Base-by-base conservation (phyloP, 345 rosid genomes). In the Gossypium ekmanianum region DNA sequence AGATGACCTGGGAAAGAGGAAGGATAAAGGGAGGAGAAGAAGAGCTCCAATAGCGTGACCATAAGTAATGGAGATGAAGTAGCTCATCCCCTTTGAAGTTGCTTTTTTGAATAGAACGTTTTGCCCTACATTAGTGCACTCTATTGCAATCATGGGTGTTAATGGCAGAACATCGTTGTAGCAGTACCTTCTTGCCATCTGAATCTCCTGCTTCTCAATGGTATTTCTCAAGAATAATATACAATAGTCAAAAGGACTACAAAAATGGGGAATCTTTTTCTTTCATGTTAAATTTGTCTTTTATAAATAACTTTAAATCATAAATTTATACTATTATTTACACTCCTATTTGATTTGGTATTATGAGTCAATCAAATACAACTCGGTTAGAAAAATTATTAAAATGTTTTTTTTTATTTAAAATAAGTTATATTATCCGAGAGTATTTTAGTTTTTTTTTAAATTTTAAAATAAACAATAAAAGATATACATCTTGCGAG, bases 31-130 rank as follows among this genome's bases (percentile, higher is more conserved):
- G 50, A 83, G 75, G 48, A 83, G 73, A 22, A 74, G 63, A 59
- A 82, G 71, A 4, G 83, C 59, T 2, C 81, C 80, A 47, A 81
- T 22, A 27, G 69, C 72, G 41, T 68, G 74, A 56, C 75, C 44
- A 22, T 80, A 85, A 1, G 74, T 41, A 22, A 81, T 16, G 62
- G 63, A 81, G 75, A 81, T 83, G 73, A 77, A 78, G 64, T 75
- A 76, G 79, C 80, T 83, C 77, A 84, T 58, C 44, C 86, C 85
- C 59, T 76, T 76, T 44, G 52, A 74, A 16, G 81, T 72, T 2
- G 86, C 87, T 71, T 85, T 84, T 45, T 84, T 86, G 77, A 61
- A 86, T 1, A 79, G 78, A 20, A 81, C 74, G 74, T 68, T 82
- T 0, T 75, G 4, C 17, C 83, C 83, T 11, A 86, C 85, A 6